Evolutionary conservation across 768 basidiomycete species (phyloP), one percentile per base, ranked within the genome.

Genomic region (Phanerochaete sordida): DNA sequence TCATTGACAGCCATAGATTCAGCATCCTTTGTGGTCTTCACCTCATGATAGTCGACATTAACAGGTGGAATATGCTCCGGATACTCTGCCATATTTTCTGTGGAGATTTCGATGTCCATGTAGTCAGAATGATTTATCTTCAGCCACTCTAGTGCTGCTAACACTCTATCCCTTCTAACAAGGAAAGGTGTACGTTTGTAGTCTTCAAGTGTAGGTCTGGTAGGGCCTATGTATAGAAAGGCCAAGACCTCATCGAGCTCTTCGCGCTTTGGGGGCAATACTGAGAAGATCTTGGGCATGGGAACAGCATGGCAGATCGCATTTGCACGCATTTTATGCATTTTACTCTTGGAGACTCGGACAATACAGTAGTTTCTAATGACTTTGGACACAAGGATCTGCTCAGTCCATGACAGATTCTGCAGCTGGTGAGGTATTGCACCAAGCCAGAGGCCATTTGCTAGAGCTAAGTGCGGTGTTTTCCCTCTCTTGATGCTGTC

Each of bases 391-490:
- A 76, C 59, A 0, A 75, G 51, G 27, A 70, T 58, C 27, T 72
- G 67, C 58, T 79, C 77, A 0, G 66, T 63, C 51, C 69, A 75
- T 3, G 45, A 69, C 1, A 78, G 59, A 1, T 61, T 46, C 33
- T 65, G 28, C 1, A 79, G 50, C 12, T 63, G 66, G 4, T 31
- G 9, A 2, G 74, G 77, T 1, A 76, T 68, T 1, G 69, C 52
- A 0, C 78, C 77, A 0, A 79, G 9, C 76, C 76, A 77, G 1
- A 75, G 44, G 1, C 72, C 70, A 64, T 74, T 75, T 0, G 74
- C 73, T 5, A 78, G 53, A 0, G 74, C 65, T 30, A 21, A 23
- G 11, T 30, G 43, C 1, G 47, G 48, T 13, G 50, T 21, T 26
- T 2, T 27, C 2, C 27, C 30, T 9, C 26, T 1, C 13, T 13